A percentile compares a stretch with the other conserved stretches of the same genome.
Conservation (phyloP, 148 eudicot species). For the Nepenthes mirabilis region DNA sequence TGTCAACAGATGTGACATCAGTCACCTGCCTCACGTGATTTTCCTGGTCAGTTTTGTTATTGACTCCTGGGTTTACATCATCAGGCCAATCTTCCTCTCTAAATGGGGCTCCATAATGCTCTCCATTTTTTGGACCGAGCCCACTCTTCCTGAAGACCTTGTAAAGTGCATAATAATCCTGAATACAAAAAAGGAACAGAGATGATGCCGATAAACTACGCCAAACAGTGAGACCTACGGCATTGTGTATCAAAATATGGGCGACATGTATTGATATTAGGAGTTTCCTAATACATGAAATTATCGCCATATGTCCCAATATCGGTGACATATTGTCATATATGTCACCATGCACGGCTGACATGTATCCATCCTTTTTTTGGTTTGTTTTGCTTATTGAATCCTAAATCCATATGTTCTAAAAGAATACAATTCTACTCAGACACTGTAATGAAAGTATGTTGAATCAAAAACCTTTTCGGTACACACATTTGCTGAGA, state of each 20-base stretch:
- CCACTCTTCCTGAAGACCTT: slow-evolving; percentile 36
- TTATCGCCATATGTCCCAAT: no score
- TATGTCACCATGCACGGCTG: no score
- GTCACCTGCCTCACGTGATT: slow-evolving; percentile 13
- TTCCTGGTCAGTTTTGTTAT: slow-evolving; percentile 9
- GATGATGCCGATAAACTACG: background rate
- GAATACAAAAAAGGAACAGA: slow-evolving; percentile 5
- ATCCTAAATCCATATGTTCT: no score
- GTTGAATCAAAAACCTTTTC: no score
- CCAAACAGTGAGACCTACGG: background rate
- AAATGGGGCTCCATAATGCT: slow-evolving; percentile 32
- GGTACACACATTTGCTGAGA: no score
- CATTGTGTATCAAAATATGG: background rate
- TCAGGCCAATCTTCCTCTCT: slow-evolving; percentile 33
- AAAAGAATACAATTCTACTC: no score
- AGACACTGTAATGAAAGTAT: no score
- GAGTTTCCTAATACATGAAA: no score
- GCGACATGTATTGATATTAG: background rate
- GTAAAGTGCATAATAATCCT: slow-evolving; percentile 20
- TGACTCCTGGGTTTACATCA: slow-evolving; percentile 12
- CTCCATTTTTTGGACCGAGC: slow-evolving; percentile 28
- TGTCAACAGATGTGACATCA: slow-evolving; percentile 9
- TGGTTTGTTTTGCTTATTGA: no score
- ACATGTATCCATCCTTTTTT: no score
- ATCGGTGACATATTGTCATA: background rate